A percentile compares a stretch with the other conserved stretches of the same genome.
Conservation (phyloP, 2,329 filamentous ascomycete genomes). For the Samsoniella hepiali region DNA sequence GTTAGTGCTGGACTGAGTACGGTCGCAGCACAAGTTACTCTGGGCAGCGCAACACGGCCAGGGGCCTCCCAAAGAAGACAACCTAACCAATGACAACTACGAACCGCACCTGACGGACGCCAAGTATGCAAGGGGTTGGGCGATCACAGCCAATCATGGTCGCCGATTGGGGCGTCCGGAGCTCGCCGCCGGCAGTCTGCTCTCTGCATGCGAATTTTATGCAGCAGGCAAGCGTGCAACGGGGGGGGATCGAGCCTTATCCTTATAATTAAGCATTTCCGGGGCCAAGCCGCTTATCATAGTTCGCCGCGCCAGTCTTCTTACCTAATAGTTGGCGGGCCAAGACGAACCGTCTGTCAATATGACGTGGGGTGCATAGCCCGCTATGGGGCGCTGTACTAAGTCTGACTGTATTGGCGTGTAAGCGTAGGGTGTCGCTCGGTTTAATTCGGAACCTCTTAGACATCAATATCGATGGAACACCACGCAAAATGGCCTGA, state of each 20-base stretch:
- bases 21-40: too few species aligned
- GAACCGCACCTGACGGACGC: not conserved
- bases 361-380: slow-evolving; percentile 18
- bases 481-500: not conserved
- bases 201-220: not conserved
- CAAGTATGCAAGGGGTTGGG: not conserved
- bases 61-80: not conserved
- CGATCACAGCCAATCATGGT: slow-evolving; percentile 3
- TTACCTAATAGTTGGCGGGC: slow-evolving; percentile 15
- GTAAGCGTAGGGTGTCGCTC: slow-evolving; percentile 10
- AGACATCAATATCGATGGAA: not conserved
- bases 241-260: not conserved
- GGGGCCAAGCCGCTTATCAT: slow-evolving; percentile 1
- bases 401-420: slow-evolving; percentile 18
- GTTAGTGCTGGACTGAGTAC: too few species aligned
- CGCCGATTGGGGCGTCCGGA: not conserved
- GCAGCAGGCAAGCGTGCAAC: not conserved
- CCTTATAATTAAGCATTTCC: slow-evolving; percentile 17
- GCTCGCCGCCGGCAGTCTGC: not conserved
- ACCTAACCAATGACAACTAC: not conserved
- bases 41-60: not conserved
- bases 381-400: slow-evolving; percentile 13
- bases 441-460: not conserved
- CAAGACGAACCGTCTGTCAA: slow-evolving; percentile 13
- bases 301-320: not conserved